These are phyloP conservation scores for Scedosporium aurantiacum DNA, from an alignment of 2,329 filamentous ascomycete genomes.

Conservation along the genomic window DNA sequence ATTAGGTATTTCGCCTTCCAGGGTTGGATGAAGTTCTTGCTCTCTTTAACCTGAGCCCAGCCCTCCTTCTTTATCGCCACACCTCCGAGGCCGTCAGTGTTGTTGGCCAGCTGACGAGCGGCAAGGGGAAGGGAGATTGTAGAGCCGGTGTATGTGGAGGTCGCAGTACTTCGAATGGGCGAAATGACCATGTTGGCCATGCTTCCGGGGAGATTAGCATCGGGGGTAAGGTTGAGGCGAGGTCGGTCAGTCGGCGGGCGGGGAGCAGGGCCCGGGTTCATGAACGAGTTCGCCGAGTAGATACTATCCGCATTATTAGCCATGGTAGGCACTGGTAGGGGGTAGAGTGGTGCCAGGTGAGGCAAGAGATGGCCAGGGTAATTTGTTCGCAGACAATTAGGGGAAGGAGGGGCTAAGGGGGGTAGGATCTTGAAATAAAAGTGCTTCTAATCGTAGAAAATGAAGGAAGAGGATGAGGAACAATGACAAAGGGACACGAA, in stretches of 20 bases:
- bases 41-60: conserved; percentile 81
- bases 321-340: conserved; percentile 13
- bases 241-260: conserved; percentile 77
- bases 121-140: conserved; percentile 63
- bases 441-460: neutral
- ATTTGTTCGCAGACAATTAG: neutral
- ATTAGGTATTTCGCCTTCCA: conserved; percentile 93
- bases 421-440: neutral
- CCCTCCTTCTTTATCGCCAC: conserved; percentile 71
- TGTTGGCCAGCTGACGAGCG: conserved; percentile 46
- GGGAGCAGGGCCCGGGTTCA: conserved; percentile 94
- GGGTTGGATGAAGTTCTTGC: conserved; percentile 68
- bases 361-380: neutral
- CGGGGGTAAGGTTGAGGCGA: conserved; percentile 69
- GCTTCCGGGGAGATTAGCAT: conserved; percentile 62
- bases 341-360: conserved; percentile 5
- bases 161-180: conserved; percentile 54
- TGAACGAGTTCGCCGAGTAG: conserved; percentile 61
- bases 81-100: conserved; percentile 53
- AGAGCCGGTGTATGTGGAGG: conserved; percentile 58
- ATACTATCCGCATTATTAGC: conserved; percentile 28
- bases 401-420: neutral
- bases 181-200: conserved; percentile 72
- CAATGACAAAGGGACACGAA: neutral
- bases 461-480: neutral